Evolutionary conservation across 2,329 filamentous ascomycete genomes (phyloP), one percentile per base, ranked within the genome.

Genomic region (Penicillium olsonii): DNA sequence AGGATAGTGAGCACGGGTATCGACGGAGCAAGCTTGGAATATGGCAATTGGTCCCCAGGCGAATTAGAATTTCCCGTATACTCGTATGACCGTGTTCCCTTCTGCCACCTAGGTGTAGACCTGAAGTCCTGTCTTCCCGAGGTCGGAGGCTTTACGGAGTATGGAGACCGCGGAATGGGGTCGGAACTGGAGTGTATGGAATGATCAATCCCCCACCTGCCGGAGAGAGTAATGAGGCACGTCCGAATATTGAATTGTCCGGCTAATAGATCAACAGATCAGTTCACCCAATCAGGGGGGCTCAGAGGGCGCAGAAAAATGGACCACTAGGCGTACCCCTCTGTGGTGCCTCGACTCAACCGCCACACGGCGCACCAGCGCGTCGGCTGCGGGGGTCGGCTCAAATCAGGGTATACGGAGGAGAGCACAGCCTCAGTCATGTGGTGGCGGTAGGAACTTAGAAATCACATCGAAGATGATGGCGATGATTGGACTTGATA

Each of bases 351-450:
- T 24, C n/a, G n/a, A n/a, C n/a, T 43, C 37, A 45, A 47, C 50
- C 59, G 58, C 55, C 58, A 61, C 59, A 61, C 24, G 20, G 42
- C 44, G 47, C 49, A 56, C 52, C 54, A 62, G 57, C 39, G 41
- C 50, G 53, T 59, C 50, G 48, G 56, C 48, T 60, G 56, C 48
- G 60, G 60, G 62, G 60, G 58, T 42, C 50, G 45, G 43, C 41
- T 62, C 57, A 55, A 61, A 61, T 63, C 59, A 63, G 11, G 37
- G n/a, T n/a, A 31, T 15, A 31, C 11, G 12, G 29, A 31, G 29
- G 29, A 31, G 29, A 31, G 64, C 64, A 67, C 64, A 67, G 64
- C 64, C 64, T 67, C 64, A 64, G 41, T 56, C 48, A 45, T 37
- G 33, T 48, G 39, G 53, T 54, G 54, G 56, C 56, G 48, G 51